Percentiles rank a stretch among this genome's conserved stretches.
Conservation (phyloP, 129 eudicot species). For the Glebionis coronaria region DNA sequence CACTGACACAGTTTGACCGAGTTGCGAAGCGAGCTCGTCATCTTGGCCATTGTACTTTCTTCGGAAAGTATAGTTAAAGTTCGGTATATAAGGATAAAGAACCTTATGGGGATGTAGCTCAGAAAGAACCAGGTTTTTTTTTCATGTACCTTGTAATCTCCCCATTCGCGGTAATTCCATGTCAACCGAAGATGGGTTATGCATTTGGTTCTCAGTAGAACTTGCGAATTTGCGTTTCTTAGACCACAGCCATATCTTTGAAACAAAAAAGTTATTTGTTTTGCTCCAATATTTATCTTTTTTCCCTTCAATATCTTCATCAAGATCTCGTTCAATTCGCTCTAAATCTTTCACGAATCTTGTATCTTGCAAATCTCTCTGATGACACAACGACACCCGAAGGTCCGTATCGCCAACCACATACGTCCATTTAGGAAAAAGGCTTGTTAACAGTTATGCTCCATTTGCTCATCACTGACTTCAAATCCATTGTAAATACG, state of each 20-base stretch:
- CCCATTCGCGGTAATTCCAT: slow-evolving; percentile 55
- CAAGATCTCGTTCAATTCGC: slow-evolving; percentile 9
- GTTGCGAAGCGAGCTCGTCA: too few species aligned
- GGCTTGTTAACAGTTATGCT: too few species aligned
- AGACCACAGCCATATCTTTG: slow-evolving; percentile 97
- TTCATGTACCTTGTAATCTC: slow-evolving; percentile 53
- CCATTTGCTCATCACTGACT: too few species aligned
- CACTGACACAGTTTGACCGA: too few species aligned
- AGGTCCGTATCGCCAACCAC: slow-evolving; percentile 66
- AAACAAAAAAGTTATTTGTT: slow-evolving; percentile 86
- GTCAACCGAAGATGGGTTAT: slow-evolving; percentile 42
- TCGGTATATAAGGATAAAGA: too few species aligned
- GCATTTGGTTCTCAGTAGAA: slow-evolving; percentile 44
- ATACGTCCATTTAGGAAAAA: too few species aligned
- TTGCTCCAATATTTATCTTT: slow-evolving; percentile 68
- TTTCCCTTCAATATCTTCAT: slow-evolving; percentile 61
- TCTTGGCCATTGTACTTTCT: too few species aligned
- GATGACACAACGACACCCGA: slow-evolving; percentile 50
- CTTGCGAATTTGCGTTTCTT: slow-evolving; percentile 77
- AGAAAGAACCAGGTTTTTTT: slow-evolving; percentile 17
- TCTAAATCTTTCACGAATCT: slow-evolving; percentile 35
- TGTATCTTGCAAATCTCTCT: slow-evolving; percentile 25
- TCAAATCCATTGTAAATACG: too few species aligned
- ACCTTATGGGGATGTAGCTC: too few species aligned
- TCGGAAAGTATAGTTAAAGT: too few species aligned